Evolutionary conservation across 495 filamentous ascomycete genomes (phyloP), one percentile per base, ranked within the genome.

Genomic region (Elaphomyces granulatus): DNA sequence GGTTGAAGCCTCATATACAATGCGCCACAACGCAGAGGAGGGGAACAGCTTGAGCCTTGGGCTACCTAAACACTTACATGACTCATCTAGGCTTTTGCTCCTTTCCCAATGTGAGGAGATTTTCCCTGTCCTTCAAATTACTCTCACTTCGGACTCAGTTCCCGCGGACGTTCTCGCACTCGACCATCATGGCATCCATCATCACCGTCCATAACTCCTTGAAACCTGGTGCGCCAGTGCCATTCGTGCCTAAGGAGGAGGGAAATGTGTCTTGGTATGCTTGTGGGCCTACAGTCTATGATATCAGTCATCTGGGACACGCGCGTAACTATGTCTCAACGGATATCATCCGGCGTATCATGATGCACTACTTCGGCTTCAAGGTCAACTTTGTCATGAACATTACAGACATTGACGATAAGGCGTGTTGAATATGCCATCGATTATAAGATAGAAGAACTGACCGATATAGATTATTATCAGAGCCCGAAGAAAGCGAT

Each of bases 311-410:
- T 72, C 59, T 94, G 30, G 88, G 87, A 16, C 87, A 94, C 61
- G 85, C 84, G 8, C 67, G 87, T 38, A 98, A 94, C 62, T 95
- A 94, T 79, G 83, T 94, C 38, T 81, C 75, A 20, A 92, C 84
- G 12, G 90, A 96, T 59, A 90, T 98, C 34, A 77, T 96, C 44
- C 74, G 87, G 28, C 72, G 90, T 49, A 84, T 95, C 46, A 63
- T 96, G 61, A 58, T 66, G 45, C 78, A 93, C 53, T 88, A 92
- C 59, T 94, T 94, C 54, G 74, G 75, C 33, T 94, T 78, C 56
- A 67, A 87, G 21, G 76, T 96, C 40, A 72, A 80, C 32, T 94
- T 94, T 68, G 85, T 95, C 34, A 88, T 92, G 81, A 98, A 98
- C 58, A 83, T 93, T 48, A 94, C 87, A 3, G 84, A 94, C 62